A percentile compares a stretch with the other conserved stretches of the same genome.
These are phyloP conservation scores for Epichloe sibirici DNA, from an alignment of 2,329 filamentous ascomycete species.

Conservation along the genomic window DNA sequence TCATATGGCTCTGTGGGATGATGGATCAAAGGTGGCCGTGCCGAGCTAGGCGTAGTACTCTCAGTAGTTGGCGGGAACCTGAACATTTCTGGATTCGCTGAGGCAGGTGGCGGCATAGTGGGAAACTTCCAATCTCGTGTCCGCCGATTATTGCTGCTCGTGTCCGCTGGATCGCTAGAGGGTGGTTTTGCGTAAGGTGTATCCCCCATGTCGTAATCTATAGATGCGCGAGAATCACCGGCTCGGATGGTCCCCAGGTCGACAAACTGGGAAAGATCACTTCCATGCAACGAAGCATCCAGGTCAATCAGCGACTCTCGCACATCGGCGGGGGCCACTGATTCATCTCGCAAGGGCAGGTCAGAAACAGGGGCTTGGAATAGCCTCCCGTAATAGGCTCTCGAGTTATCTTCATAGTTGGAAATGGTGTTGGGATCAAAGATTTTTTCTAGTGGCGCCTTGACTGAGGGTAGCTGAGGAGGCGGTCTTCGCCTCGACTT, in stretches of 20 bases:
- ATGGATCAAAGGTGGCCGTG: conserved; percentile 35
- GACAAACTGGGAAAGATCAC: conserved; percentile 43
- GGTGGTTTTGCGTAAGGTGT: conserved; percentile 34
- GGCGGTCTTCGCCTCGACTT: conserved; percentile 45
- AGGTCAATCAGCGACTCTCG: conserved; percentile 54
- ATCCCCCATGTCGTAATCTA: conserved; percentile 38
- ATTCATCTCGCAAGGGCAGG: conserved; percentile 46
- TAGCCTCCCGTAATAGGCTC: conserved; percentile 43
- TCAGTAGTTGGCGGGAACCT: conserved; percentile 34
- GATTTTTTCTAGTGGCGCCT: conserved; percentile 49
- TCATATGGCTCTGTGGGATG: conserved; percentile 39
- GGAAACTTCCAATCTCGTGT: conserved; percentile 49
- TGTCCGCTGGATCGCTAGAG: conserved; percentile 46
- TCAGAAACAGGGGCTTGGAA: conserved; percentile 36
- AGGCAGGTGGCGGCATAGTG: conserved; percentile 36
- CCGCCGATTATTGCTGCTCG: conserved; percentile 34
- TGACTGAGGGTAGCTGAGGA: conserved; percentile 43
- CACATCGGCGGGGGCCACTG: conserved; percentile 34
- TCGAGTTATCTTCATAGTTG: conserved; percentile 52
- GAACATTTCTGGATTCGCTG: conserved; percentile 40
- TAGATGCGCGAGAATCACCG: conserved; percentile 32
- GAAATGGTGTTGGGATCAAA: conserved; percentile 55
- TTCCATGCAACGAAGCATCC: conserved; percentile 45
- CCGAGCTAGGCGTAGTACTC: conserved; percentile 13
- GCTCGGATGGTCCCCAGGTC: conserved; percentile 49